Evolutionary conservation across 495 filamentous ascomycete species (phyloP), one percentile per base, ranked within the genome.

Genomic region (Trichoderma orchidacearum): DNA sequence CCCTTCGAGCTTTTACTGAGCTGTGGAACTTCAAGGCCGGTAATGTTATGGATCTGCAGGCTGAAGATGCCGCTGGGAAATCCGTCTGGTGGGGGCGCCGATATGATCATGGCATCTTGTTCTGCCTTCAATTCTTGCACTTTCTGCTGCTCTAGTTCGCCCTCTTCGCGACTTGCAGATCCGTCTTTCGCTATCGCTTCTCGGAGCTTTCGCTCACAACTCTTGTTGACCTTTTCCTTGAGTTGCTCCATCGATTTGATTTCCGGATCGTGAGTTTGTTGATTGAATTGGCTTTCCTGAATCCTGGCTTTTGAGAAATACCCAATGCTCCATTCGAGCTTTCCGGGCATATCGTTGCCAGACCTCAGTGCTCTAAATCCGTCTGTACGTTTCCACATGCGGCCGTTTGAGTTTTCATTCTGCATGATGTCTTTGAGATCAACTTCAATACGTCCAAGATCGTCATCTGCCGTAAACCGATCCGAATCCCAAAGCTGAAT

Each of bases 401-500:
- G 72, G 53, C 80, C 78, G 57, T 73, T 76, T 0, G 79, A 77
- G 21, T 76, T 68, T 3, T 68, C 57, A 36, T 64, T 72, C 45
- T 74, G 68, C 77, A 89, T 87, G 12, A 89, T 60, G 53, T 75
- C 69, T 56, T 85, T 85, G 25, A 89, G 64, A 59, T 79, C 78
- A 4, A 88, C 61, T 59, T 87, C 84, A 5, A 85, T 80, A 12
- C 83, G 74, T 4, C 85, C 85, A 2, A 88, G 72, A 57, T 88
- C 82, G 63, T 89, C 85, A 61, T 89, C 85, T 5, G 85, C 85
- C 3, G 80, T 83, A 52, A 72, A 73, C 28, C 68, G 72, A 64
- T 89, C 85, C 11, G 82, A 85, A 59, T 89, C 85, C 84, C 85
- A 89, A 4, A 89, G 65, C 62, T 86, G 82, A 0, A 88, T 61